A percentile compares a stretch with the other conserved stretches of the same genome.
Conservation (phyloP, 1,284 basidiomycete species). For the Pseudozyma hubeiensis region DNA sequence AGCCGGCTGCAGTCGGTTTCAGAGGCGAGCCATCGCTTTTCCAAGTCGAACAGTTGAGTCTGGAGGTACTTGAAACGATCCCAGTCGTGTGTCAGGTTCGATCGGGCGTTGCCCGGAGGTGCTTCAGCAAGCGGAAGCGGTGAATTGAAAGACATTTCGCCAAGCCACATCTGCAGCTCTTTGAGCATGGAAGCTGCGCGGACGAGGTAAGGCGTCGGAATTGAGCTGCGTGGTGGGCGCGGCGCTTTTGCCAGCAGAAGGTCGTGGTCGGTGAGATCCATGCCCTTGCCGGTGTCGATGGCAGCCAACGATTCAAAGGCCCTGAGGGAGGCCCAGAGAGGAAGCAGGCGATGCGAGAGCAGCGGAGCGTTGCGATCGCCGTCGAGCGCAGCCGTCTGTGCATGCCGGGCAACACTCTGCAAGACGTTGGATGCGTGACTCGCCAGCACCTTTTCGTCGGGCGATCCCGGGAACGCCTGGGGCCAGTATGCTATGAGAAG, state of each 20-base stretch:
- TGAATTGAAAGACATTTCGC: slow-evolving; percentile 29
- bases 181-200: slow-evolving; percentile 26
- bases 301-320: slow-evolving; percentile 39
- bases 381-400: slow-evolving; percentile 5
- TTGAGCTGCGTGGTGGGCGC: slow-evolving; percentile 26
- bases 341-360: slow-evolving; percentile 21
- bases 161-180: slow-evolving; percentile 37
- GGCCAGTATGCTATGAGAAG: slow-evolving; percentile 46
- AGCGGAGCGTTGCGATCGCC: slow-evolving; percentile 16
- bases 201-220: slow-evolving; percentile 28
- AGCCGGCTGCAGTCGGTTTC: slow-evolving; percentile 43
- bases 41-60: slow-evolving; percentile 38
- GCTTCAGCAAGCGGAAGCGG: slow-evolving; percentile 23
- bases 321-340: slow-evolving; percentile 25
- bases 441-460: slow-evolving; percentile 33
- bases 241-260: slow-evolving; percentile 34
- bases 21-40: slow-evolving; percentile 40
- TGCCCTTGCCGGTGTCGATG: slow-evolving; percentile 35
- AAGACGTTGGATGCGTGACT: slow-evolving; percentile 26
- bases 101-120: slow-evolving; percentile 10
- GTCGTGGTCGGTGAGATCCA: slow-evolving; percentile 40
- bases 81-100: slow-evolving; percentile 43
- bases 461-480: slow-evolving; percentile 39
- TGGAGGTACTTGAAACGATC: slow-evolving; percentile 48
- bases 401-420: slow-evolving; percentile 19